These are phyloP conservation scores for Fagopyrum homotropicum DNA, from an alignment of 148 eudicot genomes.

Conservation along the genomic window DNA sequence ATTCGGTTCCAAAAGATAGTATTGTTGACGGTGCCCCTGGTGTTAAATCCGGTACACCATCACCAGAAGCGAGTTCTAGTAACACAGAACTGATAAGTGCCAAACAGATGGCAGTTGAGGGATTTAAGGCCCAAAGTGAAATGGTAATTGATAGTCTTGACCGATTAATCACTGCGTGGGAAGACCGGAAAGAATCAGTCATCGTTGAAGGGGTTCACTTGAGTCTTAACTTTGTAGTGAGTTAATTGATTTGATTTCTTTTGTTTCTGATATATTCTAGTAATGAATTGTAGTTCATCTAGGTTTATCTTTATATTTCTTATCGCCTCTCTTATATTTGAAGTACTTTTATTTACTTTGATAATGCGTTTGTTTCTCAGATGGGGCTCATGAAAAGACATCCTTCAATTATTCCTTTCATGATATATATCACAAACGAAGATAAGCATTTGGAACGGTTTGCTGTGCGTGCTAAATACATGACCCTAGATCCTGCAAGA, in stretches of 20 bases:
- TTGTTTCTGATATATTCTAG: not conserved
- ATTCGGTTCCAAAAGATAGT: slow-evolving; percentile 33
- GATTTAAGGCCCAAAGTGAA: slow-evolving; percentile 97
- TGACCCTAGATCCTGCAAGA: slow-evolving; percentile 92
- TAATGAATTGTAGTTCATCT: not conserved
- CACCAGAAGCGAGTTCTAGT: slow-evolving; percentile 23
- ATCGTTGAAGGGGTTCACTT: slow-evolving; percentile 97
- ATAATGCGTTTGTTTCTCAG: slow-evolving; percentile 34
- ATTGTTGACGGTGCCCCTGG: slow-evolving; percentile 25
- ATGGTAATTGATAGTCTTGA: slow-evolving; percentile 99
- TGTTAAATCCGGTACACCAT: slow-evolving; percentile 34
- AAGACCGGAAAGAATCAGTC: slow-evolving; percentile 90
- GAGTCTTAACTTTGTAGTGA: slow-evolving; percentile 97
- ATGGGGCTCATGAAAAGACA: slow-evolving; percentile 99
- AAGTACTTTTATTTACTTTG: not conserved
- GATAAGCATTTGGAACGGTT: slow-evolving; percentile 95
- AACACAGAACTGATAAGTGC: slow-evolving; percentile 24
- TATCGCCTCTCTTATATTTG: not conserved
- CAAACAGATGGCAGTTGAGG: slow-evolving; percentile 91
- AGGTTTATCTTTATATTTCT: not conserved
- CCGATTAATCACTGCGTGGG: slow-evolving; percentile 87
- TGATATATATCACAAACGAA: slow-evolving; percentile 89
- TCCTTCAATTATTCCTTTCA: slow-evolving; percentile 92
- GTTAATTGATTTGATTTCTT: slow-evolving; percentile 7
- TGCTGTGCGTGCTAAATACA: slow-evolving; percentile 94